phyloP scores from a whole-genome alignment of 169 alveolate genomes.

The Nephromyces sp. region DNA sequence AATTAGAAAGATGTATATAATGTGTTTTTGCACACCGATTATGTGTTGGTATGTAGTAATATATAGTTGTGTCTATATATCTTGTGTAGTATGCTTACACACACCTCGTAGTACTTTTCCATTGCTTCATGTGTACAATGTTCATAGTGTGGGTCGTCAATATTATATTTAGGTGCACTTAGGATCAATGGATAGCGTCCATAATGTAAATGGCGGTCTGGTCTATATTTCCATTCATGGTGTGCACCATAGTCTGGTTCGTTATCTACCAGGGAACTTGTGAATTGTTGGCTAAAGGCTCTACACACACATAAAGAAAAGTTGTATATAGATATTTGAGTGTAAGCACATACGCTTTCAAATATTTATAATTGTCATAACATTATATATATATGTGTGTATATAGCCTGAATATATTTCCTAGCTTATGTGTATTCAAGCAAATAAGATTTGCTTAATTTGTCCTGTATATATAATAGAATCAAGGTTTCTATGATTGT shows the following conservation, averaged over 20 bases:
- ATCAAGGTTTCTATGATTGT: too few species aligned
- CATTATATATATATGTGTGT: too few species aligned
- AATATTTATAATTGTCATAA: not conserved
- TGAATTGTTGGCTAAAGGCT: not conserved
- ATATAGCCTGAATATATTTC: too few species aligned
- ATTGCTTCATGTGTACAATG: not conserved
- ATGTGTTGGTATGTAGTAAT: too few species aligned
- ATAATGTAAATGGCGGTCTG: not conserved
- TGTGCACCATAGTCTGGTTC: slow-evolving; percentile 16
- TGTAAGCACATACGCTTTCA: not conserved
- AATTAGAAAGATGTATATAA: too few species aligned
- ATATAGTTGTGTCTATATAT: too few species aligned
- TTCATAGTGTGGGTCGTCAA: slow-evolving; percentile 16
- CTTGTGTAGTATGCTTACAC: too few species aligned
- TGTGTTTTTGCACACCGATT: too few species aligned
- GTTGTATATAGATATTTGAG: not conserved
- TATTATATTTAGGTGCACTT: not conserved
- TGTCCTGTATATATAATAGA: too few species aligned
- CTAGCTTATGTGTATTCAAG: too few species aligned
- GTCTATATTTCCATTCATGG: slow-evolving; percentile 18
- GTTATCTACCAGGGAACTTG: not conserved
- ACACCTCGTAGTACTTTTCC: not conserved
- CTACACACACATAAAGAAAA: not conserved
- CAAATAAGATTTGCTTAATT: too few species aligned
- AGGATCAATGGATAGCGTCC: slow-evolving; percentile 7